A percentile compares a stretch with the other conserved stretches of the same genome.
These are phyloP conservation scores for Talaromyces sp. DNA, from an alignment of 2,329 filamentous ascomycete species.

Conservation along the genomic window DNA sequence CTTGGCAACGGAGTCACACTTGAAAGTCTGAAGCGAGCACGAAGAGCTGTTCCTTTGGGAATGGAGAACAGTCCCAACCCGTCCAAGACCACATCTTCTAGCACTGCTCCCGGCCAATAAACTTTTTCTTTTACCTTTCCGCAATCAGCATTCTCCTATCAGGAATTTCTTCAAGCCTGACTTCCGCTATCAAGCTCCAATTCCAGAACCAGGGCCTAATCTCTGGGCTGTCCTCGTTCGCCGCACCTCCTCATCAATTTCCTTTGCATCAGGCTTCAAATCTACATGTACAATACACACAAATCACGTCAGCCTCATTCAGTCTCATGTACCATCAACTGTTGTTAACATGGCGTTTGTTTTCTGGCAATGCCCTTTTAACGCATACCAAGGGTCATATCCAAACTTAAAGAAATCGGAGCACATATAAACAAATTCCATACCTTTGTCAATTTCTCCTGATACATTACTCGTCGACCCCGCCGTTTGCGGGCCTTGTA, in stretches of 20 bases:
- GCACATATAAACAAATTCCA: slow-evolving; percentile 14
- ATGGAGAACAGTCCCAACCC: slow-evolving; percentile 22
- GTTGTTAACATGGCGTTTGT: neutral
- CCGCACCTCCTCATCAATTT: slow-evolving; percentile 32
- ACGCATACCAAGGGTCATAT: too few relatives aligned
- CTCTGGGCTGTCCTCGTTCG: slow-evolving; percentile 46
- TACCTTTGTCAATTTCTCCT: slow-evolving; percentile 34
- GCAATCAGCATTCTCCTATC: neutral
- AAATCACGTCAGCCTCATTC: slow-evolving; percentile 27
- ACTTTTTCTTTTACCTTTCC: neutral
- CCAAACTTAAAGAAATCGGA: neutral
- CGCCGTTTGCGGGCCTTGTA: slow-evolving; percentile 48
- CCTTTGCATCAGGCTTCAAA: slow-evolving; percentile 28
- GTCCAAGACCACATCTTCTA: slow-evolving; percentile 30
- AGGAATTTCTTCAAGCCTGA: neutral
- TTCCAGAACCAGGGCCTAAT: slow-evolving; percentile 49
- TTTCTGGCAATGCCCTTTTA: neutral
- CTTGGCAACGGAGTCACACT: slow-evolving; percentile 72
- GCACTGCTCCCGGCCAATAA: slow-evolving; percentile 31
- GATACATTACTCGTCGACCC: slow-evolving; percentile 43
- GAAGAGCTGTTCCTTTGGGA: slow-evolving; percentile 55
- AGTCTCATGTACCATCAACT: slow-evolving; percentile 8
- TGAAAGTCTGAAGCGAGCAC: slow-evolving; percentile 74
- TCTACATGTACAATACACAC: slow-evolving; percentile 33
- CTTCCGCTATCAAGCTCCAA: slow-evolving; percentile 44